Evolutionary conservation across 2,329 filamentous ascomycete genomes (phyloP), one percentile per base, ranked within the genome.

Genomic region (Zalaria sp.): DNA sequence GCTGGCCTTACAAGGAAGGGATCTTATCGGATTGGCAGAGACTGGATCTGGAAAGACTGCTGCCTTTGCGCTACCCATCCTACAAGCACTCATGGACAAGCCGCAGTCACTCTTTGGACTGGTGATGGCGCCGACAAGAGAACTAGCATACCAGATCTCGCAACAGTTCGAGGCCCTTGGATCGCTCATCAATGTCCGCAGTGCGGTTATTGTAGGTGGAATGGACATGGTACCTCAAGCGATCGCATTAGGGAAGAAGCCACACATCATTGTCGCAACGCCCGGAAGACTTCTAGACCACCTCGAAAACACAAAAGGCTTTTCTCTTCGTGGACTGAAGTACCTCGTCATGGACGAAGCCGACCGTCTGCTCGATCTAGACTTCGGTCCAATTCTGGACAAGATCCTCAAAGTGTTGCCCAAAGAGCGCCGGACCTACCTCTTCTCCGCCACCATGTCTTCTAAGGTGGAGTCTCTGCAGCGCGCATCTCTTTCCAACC

Each of bases 11-110:
- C 64, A 83, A 54, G 79, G 82, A 40, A 77, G 86, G 54, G 91
- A 96, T 60, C 70, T 96, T 29, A 94, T 98, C 51, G 91, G 88
- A 35, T 72, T 96, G 40, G 91, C 91, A 28, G 89, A 98, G 64
- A 98, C 91, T 0, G 91, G 91, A 51, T 87, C 80, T 56, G 91
- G 91, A 63, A 98, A 96, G 68, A 96, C 91, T 0, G 89, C 87
- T 5, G 88, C 91, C 0, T 98, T 96, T 59, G 87, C 86, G 0
- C 69, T 98, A 3, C 91, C 91, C 1, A 93, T 98, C 34, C 73
- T 98, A 2, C 88, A 95, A 63, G 79, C 83, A 3, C 75, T 98
- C 1, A 82, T 96, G 64, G 83, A 91, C 43, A 85, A 87, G 53
- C 88, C 88, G 0, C 83, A 87, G 51, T 71, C 85, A 2, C 68